A percentile compares a stretch with the other conserved stretches of the same genome.
Conservation (phyloP, 169 alveolate genomes). For the Cryptosporidium xiaoi region DNA sequence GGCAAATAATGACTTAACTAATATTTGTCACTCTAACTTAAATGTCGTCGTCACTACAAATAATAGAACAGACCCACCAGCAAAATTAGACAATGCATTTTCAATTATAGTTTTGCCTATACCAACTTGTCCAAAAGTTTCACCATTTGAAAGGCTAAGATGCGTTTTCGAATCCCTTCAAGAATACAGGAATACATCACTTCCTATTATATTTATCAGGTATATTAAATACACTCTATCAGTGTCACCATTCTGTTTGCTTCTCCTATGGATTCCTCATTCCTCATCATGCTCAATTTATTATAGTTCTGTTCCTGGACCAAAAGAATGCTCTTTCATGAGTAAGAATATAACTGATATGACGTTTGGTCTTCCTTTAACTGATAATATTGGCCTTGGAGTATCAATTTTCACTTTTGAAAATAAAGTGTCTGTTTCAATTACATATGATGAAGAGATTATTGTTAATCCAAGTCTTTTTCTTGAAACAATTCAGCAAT, state of each 20-base stretch:
- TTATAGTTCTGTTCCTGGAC: conserved; percentile 73
- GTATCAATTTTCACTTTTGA: conserved; percentile 49
- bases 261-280: conserved; percentile 58
- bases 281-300: conserved; percentile 63
- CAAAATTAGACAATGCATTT: conserved; percentile 58
- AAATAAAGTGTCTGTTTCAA: conserved; percentile 50
- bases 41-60: conserved; percentile 72
- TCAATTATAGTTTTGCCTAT: conserved; percentile 64
- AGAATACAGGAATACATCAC: conserved; percentile 59
- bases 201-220: conserved; percentile 66
- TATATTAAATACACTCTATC: conserved; percentile 43
- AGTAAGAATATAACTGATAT: conserved; percentile 34
- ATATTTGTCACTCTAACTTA: conserved; percentile 47
- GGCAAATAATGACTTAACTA: conserved; percentile 5
- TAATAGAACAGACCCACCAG: conserved; percentile 45
- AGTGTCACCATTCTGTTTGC: conserved; percentile 36
- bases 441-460: conserved; percentile 44
- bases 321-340: conserved; percentile 43
- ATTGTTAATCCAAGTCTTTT: conserved; percentile 37
- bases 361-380: conserved; percentile 66
- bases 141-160: conserved; percentile 66
- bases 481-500: conserved; percentile 10
- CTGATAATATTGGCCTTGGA: conserved; percentile 65
- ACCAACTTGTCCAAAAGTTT: conserved; percentile 69
- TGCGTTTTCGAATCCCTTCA: conserved; percentile 72